Evolutionary conservation across 495 filamentous ascomycete species (phyloP).

Genomic region (Penicillium desertorum): DNA sequence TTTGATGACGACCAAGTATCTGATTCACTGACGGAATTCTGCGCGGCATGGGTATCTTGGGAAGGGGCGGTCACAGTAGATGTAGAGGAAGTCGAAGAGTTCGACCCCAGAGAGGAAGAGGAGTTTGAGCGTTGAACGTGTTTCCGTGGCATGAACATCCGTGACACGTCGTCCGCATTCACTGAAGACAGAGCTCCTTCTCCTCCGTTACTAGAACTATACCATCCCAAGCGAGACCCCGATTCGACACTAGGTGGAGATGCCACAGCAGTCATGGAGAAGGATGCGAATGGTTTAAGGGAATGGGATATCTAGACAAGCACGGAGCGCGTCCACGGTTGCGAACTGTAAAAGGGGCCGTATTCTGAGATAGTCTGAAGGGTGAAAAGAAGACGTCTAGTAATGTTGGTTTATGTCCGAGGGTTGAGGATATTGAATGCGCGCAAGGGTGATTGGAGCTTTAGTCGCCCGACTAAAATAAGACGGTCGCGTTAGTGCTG

Average conservation of each 20-base stretch:
- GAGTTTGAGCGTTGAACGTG: slow-evolving; percentile 82
- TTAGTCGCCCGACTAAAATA: slow-evolving; percentile 25
- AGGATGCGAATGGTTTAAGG: slow-evolving; percentile 31
- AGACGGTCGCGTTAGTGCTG: slow-evolving; percentile 33
- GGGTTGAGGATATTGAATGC: slow-evolving; percentile 10
- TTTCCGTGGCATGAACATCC: slow-evolving; percentile 86
- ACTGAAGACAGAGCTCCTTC: slow-evolving; percentile 74
- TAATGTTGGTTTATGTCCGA: background rate
- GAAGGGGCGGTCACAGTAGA: slow-evolving; percentile 45
- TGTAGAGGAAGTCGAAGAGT: slow-evolving; percentile 55
- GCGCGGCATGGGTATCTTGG: slow-evolving; percentile 52
- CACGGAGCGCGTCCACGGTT: slow-evolving; percentile 22
- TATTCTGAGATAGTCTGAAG: background rate
- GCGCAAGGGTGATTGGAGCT: slow-evolving; percentile 19
- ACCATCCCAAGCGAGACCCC: slow-evolving; percentile 62
- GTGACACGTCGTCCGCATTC: slow-evolving; percentile 81
- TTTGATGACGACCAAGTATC: slow-evolving; percentile 57
- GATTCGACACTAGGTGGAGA: slow-evolving; percentile 85
- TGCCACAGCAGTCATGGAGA: slow-evolving; percentile 94
- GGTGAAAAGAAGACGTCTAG: slow-evolving; percentile 1
- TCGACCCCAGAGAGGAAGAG: slow-evolving; percentile 68
- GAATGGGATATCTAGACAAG: slow-evolving; percentile 21
- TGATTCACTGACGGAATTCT: slow-evolving; percentile 41
- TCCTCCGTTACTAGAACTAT: slow-evolving; percentile 65
- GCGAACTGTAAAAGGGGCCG: slow-evolving; percentile 11